Evolutionary conservation across 2,329 filamentous ascomycete species (phyloP).

Genomic region (Colletotrichum australisinense): DNA sequence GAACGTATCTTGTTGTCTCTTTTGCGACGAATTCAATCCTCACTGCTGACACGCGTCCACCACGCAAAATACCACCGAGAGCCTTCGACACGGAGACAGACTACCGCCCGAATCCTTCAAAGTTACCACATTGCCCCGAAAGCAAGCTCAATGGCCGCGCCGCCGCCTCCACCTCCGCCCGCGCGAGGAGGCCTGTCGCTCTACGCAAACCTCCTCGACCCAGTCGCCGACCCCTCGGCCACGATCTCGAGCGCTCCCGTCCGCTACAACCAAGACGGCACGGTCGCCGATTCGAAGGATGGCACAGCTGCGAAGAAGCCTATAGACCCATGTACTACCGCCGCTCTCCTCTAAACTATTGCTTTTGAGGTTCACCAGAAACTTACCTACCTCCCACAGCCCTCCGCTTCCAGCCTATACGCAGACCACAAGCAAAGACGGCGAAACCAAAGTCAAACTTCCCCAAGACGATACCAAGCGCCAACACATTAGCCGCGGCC

Average conservation of each 20-base stretch:
- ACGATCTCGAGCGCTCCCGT: constrained; percentile 84
- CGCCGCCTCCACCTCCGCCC: constrained; percentile 53
- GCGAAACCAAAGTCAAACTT: constrained; percentile 71
- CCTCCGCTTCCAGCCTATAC: constrained; percentile 88
- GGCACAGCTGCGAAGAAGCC: constrained; percentile 69
- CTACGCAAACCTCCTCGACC: constrained; percentile 86
- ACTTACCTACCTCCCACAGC: constrained; percentile 52
- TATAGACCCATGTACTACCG: constrained; percentile 52
- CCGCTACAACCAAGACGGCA: constrained; percentile 71
- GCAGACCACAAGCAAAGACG: constrained; percentile 74
- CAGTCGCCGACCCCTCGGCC: constrained; percentile 58
- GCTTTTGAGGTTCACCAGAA: constrained; percentile 42
- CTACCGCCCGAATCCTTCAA: background rate
- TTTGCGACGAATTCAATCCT: background rate
- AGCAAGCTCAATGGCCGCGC: constrained; percentile 42
- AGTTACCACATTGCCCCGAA: background rate
- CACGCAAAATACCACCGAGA: background rate
- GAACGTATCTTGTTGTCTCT: background rate
- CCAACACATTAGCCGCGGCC: constrained; percentile 45
- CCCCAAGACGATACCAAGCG: constrained; percentile 53
- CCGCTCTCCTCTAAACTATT: background rate
- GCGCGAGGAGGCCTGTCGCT: constrained; percentile 72
- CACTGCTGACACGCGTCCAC: background rate
- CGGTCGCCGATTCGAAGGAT: constrained; percentile 58
- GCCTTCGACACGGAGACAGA: background rate